Evolutionary conservation across 1,284 basidiomycete genomes (phyloP).

Genomic region (Irpex lacteus): DNA sequence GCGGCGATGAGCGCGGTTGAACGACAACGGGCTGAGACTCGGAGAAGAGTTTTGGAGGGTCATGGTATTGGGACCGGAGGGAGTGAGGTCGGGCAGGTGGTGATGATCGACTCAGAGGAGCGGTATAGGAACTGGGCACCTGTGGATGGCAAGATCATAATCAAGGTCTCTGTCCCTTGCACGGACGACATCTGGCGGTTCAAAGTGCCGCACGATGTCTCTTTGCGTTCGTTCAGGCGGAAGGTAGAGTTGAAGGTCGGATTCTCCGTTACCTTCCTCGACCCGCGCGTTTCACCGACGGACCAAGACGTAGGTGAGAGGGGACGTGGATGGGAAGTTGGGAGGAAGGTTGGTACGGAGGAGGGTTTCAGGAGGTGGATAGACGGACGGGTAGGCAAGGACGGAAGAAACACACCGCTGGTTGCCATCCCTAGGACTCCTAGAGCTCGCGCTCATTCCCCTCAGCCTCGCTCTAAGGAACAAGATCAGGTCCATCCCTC

Average conservation of each 20-base stretch:
- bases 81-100: not conserved
- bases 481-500: no score
- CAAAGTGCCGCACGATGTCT: constrained; percentile 30
- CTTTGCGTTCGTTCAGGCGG: constrained; percentile 29
- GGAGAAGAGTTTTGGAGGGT: no score
- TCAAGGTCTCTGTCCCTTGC: constrained; percentile 40
- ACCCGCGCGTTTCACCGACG: constrained; percentile 8
- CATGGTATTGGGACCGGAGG: no score
- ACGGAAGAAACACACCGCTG: constrained; percentile 25
- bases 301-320: not conserved
- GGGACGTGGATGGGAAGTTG: not conserved
- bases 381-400: constrained; percentile 18
- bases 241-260: constrained; percentile 35
- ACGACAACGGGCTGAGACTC: not conserved
- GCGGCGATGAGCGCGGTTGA: not conserved
- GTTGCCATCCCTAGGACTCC: constrained; percentile 17
- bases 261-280: constrained; percentile 30
- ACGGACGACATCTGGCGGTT: constrained; percentile 40
- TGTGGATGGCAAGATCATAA: constrained; percentile 32
- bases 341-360: constrained; percentile 20
- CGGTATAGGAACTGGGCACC: constrained; percentile 28
- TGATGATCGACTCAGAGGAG: not conserved
- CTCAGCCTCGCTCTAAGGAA: not conserved
- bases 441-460: not conserved
- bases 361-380: constrained; percentile 25